Conservation (phyloP, 2,329 filamentous ascomycete genomes). For the Botrytis pseudocinerea region DNA sequence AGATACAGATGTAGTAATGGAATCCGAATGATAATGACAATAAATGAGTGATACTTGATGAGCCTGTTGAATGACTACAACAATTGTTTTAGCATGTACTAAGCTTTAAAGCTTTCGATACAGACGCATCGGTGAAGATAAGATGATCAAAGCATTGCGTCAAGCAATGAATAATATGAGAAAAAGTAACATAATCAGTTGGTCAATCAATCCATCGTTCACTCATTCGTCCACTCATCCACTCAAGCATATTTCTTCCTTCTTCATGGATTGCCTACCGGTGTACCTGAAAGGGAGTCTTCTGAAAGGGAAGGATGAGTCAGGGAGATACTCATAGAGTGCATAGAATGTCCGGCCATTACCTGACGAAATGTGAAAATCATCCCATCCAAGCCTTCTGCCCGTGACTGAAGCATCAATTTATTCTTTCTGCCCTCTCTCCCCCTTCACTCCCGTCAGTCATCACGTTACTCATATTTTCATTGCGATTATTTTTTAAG, state of each 20-base stretch:
- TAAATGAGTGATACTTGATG: background rate
- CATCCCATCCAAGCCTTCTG: background rate
- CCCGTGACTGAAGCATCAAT: background rate
- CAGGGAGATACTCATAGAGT: background rate
- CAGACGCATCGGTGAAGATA: slow-evolving; percentile 4
- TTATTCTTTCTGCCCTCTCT: too few relatives aligned
- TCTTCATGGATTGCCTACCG: background rate
- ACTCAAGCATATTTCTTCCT: background rate
- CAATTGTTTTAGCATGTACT: background rate
- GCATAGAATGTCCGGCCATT: background rate
- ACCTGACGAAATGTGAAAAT: background rate
- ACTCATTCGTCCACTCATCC: background rate
- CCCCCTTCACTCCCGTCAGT: too few relatives aligned
- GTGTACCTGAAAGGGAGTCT: background rate
- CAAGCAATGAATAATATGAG: background rate
- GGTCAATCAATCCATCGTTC: too few relatives aligned
- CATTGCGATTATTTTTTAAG: background rate
- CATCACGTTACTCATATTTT: too few relatives aligned
- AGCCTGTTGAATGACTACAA: slow-evolving; percentile 20
- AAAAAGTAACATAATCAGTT: background rate
- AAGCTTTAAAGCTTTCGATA: background rate
- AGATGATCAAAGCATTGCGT: background rate
- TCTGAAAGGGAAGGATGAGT: background rate
- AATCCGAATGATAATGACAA: background rate
- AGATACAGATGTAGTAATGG: background rate